Percentiles rank a stretch among this genome's conserved stretches.
phyloP scores from a whole-genome alignment of 1,139 yeast species.

The Geotrichum europaeum region DNA sequence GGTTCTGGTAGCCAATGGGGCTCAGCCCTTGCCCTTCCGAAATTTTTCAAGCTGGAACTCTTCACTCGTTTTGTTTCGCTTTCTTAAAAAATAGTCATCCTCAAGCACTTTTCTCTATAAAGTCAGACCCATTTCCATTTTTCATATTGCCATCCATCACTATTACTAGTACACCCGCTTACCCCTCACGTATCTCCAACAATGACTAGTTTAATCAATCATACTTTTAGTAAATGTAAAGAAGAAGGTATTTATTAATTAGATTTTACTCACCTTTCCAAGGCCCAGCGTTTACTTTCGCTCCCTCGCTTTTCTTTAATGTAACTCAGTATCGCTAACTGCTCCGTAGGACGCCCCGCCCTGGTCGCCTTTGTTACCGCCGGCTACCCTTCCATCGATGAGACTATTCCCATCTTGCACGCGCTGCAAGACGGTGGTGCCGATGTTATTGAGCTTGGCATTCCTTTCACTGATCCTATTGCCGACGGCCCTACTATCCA shows the following conservation, averaged over 20 bases:
- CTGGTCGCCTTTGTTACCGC: slow-evolving; percentile 90
- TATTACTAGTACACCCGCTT: neutral
- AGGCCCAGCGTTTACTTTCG: neutral
- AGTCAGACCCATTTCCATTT: neutral
- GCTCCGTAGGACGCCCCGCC: slow-evolving; percentile 59
- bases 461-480: slow-evolving; percentile 98
- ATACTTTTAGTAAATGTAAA: slow-evolving; percentile 66
- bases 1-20: neutral
- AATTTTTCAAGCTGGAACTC: neutral
- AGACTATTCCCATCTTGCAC: slow-evolving; percentile 76
- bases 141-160: neutral
- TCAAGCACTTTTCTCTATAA: neutral
- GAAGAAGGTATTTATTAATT: slow-evolving; percentile 40
- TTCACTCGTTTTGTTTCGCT: neutral
- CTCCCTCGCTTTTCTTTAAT: neutral
- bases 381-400: slow-evolving; percentile 84
- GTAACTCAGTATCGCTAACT: neutral
- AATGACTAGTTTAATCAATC: slow-evolving; percentile 65
- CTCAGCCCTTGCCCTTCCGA: slow-evolving; percentile 5
- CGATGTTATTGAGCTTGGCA: slow-evolving; percentile 87
- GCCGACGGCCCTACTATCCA: slow-evolving; percentile 99
- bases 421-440: slow-evolving; percentile 94
- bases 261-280: neutral
- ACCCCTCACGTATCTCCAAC: neutral
- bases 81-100: neutral